phyloP scores from a whole-genome alignment of 2,329 filamentous ascomycete species.

The Onygena corvina region DNA sequence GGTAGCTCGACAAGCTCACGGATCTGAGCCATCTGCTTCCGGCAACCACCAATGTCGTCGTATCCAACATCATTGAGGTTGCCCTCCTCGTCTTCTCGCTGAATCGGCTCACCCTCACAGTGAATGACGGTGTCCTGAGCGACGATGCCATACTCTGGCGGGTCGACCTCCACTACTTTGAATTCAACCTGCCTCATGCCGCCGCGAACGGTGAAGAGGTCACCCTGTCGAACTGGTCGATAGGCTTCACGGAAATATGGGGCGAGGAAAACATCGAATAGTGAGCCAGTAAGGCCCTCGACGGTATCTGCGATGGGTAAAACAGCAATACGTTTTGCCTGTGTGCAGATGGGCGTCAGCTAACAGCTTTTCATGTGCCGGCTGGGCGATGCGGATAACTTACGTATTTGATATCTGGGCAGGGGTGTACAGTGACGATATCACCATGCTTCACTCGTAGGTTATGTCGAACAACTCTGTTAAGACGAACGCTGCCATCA shows the following conservation, averaged over 20 bases:
- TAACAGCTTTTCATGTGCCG: not conserved
- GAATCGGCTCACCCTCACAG: constrained; percentile 92
- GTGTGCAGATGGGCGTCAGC: constrained; percentile 16
- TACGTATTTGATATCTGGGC: constrained; percentile 99
- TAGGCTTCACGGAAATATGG: constrained; percentile 99
- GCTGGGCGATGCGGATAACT: constrained; percentile 32
- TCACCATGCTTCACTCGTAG: constrained; percentile 97
- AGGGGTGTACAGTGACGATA: constrained; percentile 91
- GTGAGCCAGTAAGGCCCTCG: constrained; percentile 90
- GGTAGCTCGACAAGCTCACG: constrained; percentile 97
- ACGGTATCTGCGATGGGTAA: constrained; percentile 96
- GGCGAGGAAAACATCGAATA: constrained; percentile 98
- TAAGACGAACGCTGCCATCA: constrained; percentile 92
- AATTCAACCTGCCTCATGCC: constrained; percentile 99
- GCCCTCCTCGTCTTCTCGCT: constrained; percentile 97
- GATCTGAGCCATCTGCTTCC: constrained; percentile 99
- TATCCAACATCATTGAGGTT: constrained; percentile 99
- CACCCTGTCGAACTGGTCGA: constrained; percentile 89
- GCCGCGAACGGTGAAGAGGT: constrained; percentile 92
- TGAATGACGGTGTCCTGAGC: constrained; percentile 98
- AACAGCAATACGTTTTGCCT: constrained; percentile 98
- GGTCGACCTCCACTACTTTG: constrained; percentile 98
- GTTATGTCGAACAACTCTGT: constrained; percentile 97
- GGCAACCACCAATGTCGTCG: constrained; percentile 97
- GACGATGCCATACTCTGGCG: constrained; percentile 96